phyloP scores from a whole-genome alignment of 352 stramenopile genomes.

The Globisporangium parvum region DNA sequence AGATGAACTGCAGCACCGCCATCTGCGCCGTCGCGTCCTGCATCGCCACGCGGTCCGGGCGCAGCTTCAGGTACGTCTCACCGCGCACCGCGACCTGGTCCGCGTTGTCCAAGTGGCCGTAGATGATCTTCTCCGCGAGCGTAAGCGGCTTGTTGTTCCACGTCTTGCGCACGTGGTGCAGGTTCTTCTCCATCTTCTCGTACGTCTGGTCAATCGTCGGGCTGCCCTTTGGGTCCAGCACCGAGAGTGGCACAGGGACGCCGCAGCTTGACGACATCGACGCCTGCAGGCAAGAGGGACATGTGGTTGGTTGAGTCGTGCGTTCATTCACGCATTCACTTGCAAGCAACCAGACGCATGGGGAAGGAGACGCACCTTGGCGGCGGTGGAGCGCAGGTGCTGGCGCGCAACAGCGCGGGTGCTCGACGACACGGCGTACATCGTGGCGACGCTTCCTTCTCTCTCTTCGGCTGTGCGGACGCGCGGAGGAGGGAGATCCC shows the following conservation, averaged over 20 bases:
- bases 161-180: slow-evolving; percentile 86
- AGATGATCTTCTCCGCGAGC: slow-evolving; percentile 94
- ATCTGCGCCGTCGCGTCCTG: slow-evolving; percentile 93
- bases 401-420: slow-evolving; percentile 48
- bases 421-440: slow-evolving; percentile 60
- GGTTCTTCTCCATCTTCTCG: slow-evolving; percentile 90
- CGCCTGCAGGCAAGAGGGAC: slow-evolving; percentile 16
- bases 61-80: slow-evolving; percentile 91
- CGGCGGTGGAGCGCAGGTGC: slow-evolving; percentile 58
- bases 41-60: slow-evolving; percentile 91
- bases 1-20: slow-evolving; percentile 95
- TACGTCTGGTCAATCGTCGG: slow-evolving; percentile 92
- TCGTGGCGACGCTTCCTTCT: slow-evolving; percentile 7
- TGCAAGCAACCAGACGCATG: background rate
- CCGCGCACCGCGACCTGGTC: slow-evolving; percentile 78
- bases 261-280: slow-evolving; percentile 73
- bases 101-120: slow-evolving; percentile 90
- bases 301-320: slow-evolving; percentile 9
- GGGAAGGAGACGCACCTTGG: slow-evolving; percentile 33
- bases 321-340: background rate
- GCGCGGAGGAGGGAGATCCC: slow-evolving; percentile 52
- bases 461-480: slow-evolving; percentile 9
- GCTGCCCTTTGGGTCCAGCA: slow-evolving; percentile 88
- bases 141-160: slow-evolving; percentile 87
- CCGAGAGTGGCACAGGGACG: slow-evolving; percentile 74